Evolutionary conservation across 768 basidiomycete species (phyloP).

Genomic region (Rubroboletus pulcherrimus): DNA sequence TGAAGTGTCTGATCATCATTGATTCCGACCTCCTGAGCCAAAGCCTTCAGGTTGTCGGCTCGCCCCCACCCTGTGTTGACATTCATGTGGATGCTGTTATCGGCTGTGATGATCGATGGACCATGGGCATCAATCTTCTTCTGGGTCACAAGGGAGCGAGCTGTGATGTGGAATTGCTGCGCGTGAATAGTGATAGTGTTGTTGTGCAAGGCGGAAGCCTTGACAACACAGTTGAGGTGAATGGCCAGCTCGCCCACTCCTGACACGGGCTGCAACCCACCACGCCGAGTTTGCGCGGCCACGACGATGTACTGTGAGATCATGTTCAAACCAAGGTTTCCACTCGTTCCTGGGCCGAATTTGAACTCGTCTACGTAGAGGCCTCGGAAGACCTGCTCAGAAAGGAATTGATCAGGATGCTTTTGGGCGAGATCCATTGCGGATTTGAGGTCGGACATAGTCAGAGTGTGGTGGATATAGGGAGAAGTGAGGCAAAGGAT

Average conservation of each 20-base stretch:
- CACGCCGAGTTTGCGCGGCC: neutral
- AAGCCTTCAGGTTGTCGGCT: neutral
- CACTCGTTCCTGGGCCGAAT: neutral
- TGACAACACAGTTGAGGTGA: slow-evolving; percentile 2
- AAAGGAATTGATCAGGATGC: neutral
- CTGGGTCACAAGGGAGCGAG: neutral
- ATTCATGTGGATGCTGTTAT: slow-evolving; percentile 6
- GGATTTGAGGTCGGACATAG: neutral
- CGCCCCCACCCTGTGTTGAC: slow-evolving; percentile 8
- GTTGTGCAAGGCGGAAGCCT: neutral
- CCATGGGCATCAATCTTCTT: neutral
- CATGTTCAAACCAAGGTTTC: slow-evolving; percentile 4
- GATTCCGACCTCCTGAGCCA: slow-evolving; percentile 3
- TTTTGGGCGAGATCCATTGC: neutral
- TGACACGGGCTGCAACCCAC: neutral
- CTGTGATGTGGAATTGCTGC: slow-evolving; percentile 1
- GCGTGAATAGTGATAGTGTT: neutral
- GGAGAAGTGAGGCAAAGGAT: neutral
- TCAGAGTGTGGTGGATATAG: neutral
- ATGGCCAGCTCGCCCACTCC: neutral
- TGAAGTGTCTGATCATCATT: neutral
- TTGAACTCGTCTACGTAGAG: slow-evolving; percentile 5
- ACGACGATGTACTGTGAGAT: slow-evolving; percentile 1
- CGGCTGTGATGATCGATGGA: slow-evolving; percentile 4
- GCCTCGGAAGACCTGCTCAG: neutral